phyloP scores from a whole-genome alignment of 2,329 filamentous ascomycete genomes.

The Exophiala lecanii-corni region DNA sequence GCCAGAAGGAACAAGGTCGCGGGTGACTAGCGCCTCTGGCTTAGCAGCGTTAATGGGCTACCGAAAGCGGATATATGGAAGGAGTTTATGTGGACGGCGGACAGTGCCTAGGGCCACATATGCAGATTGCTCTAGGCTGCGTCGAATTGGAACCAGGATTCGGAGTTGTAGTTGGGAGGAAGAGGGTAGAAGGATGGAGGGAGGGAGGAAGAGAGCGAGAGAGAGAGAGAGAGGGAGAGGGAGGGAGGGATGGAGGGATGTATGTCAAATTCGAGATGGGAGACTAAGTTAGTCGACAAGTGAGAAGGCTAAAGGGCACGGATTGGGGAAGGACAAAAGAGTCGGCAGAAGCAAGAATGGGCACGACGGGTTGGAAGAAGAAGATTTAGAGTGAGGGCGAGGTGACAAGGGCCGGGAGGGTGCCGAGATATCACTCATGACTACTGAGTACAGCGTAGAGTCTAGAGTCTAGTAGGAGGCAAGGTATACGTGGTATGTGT shows the following conservation, averaged over 20 bases:
- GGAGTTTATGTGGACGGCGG: neutral
- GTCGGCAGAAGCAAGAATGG: slow-evolving; percentile 14
- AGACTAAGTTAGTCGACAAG: slow-evolving; percentile 10
- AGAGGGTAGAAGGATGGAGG: neutral
- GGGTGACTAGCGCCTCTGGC: neutral
- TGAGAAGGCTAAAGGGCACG: slow-evolving; percentile 1
- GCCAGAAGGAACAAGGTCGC: neutral
- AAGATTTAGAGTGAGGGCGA: slow-evolving; percentile 5
- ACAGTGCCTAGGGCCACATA: too few relatives aligned
- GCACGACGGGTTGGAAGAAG: slow-evolving; percentile 6
- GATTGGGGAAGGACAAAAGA: neutral
- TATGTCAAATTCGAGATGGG: slow-evolving; percentile 9
- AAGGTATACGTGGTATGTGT: too few relatives aligned
- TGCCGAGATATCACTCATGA: slow-evolving; percentile 11
- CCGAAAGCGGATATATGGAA: neutral
- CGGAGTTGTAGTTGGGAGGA: too few relatives aligned
- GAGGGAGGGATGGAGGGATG: slow-evolving; percentile 12
- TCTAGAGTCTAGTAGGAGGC: slow-evolving; percentile 3
- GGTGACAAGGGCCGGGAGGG: slow-evolving; percentile 9
- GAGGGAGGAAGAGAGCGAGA: slow-evolving; percentile 2
- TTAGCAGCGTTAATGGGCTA: neutral
- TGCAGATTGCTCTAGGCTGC: too few relatives aligned
- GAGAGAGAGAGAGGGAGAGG: slow-evolving; percentile 13
- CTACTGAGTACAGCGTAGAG: too few relatives aligned
- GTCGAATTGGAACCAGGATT: too few relatives aligned